phyloP scores from a whole-genome alignment of 2,329 filamentous ascomycete species.

The Penicillium sp. region DNA sequence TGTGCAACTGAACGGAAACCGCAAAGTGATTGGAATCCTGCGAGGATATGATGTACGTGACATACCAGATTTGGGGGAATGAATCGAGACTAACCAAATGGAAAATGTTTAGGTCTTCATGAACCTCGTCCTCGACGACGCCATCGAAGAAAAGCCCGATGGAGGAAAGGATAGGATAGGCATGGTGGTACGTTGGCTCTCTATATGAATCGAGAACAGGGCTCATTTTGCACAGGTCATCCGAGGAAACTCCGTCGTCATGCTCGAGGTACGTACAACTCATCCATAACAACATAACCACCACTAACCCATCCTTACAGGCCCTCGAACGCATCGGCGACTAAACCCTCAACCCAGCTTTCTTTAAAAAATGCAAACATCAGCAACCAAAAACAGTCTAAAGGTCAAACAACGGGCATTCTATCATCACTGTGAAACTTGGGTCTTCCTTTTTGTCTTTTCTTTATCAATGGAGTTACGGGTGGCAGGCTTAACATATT shows the following conservation, averaged over 20 bases:
- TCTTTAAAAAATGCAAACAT: background rate
- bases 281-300: background rate
- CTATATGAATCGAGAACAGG: background rate
- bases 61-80: background rate
- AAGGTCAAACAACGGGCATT: background rate
- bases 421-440: background rate
- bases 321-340: slow-evolving; percentile 42
- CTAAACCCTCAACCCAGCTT: slow-evolving; percentile 25
- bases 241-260: slow-evolving; percentile 95
- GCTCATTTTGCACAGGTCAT: slow-evolving; percentile 61
- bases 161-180: slow-evolving; percentile 87
- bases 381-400: background rate
- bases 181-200: slow-evolving; percentile 71
- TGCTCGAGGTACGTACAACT: slow-evolving; percentile 68
- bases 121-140: slow-evolving; percentile 96
- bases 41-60: slow-evolving; percentile 86
- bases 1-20: slow-evolving; percentile 94
- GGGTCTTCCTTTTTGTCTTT: background rate
- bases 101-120: slow-evolving; percentile 71
- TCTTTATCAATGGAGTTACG: slow-evolving; percentile 9
- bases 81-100: background rate
- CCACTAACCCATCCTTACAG: slow-evolving; percentile 17
- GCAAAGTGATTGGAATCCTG: slow-evolving; percentile 91
- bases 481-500: slow-evolving; percentile 3
- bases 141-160: slow-evolving; percentile 87